Conservation (phyloP, 306 rosid genomes). For the Abrus pulchellus region DNA sequence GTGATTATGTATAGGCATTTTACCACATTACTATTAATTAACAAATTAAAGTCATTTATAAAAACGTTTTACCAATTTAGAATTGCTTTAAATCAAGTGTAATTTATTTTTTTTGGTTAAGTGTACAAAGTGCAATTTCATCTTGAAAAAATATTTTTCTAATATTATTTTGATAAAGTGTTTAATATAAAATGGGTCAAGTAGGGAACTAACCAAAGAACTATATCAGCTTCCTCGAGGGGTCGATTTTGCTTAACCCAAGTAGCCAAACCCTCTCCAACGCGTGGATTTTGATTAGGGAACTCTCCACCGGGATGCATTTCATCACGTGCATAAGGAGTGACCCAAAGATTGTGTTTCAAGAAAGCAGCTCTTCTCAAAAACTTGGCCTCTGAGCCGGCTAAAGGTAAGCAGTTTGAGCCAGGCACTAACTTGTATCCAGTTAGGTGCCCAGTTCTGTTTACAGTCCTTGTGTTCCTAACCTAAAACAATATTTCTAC, state of each 20-base stretch:
- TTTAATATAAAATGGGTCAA: background rate
- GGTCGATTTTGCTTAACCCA: conserved; percentile 81
- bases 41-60: background rate
- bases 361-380: conserved; percentile 82
- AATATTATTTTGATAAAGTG: background rate
- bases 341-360: conserved; percentile 91
- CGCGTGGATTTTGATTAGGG: conserved; percentile 86
- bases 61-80: background rate
- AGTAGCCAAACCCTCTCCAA: conserved; percentile 82
- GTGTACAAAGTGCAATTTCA: background rate
- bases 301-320: conserved; percentile 89
- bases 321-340: conserved; percentile 67
- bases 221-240: conserved; percentile 80
- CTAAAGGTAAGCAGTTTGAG: conserved; percentile 82
- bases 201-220: conserved; percentile 73
- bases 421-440: conserved; percentile 87
- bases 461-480: conserved; percentile 83
- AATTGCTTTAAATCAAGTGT: background rate
- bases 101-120: background rate
- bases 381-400: conserved; percentile 88
- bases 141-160: background rate
- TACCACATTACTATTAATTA: background rate
- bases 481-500: conserved; percentile 44
- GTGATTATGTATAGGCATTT: background rate
- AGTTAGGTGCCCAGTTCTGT: conserved; percentile 80